A percentile compares a stretch with the other conserved stretches of the same genome.
Evolutionary conservation across 495 filamentous ascomycete species (phyloP).

Genomic region (Talaromyces stipitatus): DNA sequence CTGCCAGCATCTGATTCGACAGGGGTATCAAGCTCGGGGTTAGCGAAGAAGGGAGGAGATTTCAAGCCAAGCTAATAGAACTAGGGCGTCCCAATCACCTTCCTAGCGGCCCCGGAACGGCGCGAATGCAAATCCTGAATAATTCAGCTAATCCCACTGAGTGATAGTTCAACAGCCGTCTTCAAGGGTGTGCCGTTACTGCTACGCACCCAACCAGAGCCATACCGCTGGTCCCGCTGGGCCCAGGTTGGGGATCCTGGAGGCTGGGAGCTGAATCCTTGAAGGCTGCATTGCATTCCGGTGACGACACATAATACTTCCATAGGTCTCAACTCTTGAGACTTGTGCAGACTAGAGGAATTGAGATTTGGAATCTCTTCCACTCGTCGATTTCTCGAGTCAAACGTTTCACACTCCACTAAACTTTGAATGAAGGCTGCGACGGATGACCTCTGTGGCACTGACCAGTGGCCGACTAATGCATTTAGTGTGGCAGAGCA

Average conservation of each 20-base stretch:
- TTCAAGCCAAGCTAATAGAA: neutral
- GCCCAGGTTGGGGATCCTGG: neutral
- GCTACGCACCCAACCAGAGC: neutral
- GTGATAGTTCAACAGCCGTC: neutral
- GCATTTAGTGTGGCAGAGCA: neutral
- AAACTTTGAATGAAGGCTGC: neutral
- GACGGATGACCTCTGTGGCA: neutral
- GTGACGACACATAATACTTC: neutral
- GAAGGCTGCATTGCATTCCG: neutral
- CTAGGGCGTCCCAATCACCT: slow-evolving; percentile 2
- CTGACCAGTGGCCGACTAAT: neutral
- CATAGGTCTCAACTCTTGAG: no score
- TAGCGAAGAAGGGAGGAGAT: neutral
- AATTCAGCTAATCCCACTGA: neutral
- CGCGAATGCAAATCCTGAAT: slow-evolving; percentile 7
- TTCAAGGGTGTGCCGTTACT: neutral
- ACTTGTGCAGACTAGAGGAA: no score
- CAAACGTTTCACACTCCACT: neutral
- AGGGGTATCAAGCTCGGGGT: neutral
- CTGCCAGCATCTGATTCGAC: neutral
- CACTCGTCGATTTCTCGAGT: neutral
- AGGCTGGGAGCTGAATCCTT: neutral
- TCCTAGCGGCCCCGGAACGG: slow-evolving; percentile 6
- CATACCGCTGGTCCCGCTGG: neutral
- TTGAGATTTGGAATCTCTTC: no score